Base-by-base conservation (phyloP, 2,329 filamentous ascomycete genomes). In the Colletotrichum sp. region DNA sequence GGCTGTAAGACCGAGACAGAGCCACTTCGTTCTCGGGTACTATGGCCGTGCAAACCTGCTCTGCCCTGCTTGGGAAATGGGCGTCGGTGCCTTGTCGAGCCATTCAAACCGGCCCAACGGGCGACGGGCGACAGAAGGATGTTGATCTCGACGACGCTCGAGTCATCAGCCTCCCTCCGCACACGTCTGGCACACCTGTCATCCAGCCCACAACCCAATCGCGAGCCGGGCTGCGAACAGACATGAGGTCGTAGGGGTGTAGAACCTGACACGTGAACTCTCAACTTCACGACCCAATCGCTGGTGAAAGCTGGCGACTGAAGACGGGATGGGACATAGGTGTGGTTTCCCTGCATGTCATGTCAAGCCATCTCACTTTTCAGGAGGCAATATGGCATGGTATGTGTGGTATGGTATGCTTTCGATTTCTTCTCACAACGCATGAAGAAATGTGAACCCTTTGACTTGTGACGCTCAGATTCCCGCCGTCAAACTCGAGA, bases 161-260 rank as follows among this genome's bases (percentile, higher is more conserved):
- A 72, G 55, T 68, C 69, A 72, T 67, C 57, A 18, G 48, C 59
- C 12, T 21, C 30, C 61, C 16, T 60, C 48, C 39, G 34, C 30
- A 48, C 69, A 36, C 39, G 10, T 48, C 14, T 75, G 26, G 24
- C 64, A 30, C 39, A 57, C 69, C 73, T 75, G 73, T 68, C 69
- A 75, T 30, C 32, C 57, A 32, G 55, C 34, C 32, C 55, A 65
- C 34, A 48, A 60, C 34, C 73, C 70, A 75, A 73, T 75, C 70
- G 73, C 70, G 70, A 75, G 65, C 43, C 59, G 28, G 43, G n/a
- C 63, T 65, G 67, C n/a, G 64, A 73, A 60, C 57, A 48, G 64
- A 68, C 43, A 32, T 73, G 57, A 36, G 48, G 32, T 39, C 24
- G n/a, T 4, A 21, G 9, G 39, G 28, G 39, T 59, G 63, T 59